Conservation (phyloP, 2,329 filamentous ascomycete genomes). For the Furcasterigmium sp. region DNA sequence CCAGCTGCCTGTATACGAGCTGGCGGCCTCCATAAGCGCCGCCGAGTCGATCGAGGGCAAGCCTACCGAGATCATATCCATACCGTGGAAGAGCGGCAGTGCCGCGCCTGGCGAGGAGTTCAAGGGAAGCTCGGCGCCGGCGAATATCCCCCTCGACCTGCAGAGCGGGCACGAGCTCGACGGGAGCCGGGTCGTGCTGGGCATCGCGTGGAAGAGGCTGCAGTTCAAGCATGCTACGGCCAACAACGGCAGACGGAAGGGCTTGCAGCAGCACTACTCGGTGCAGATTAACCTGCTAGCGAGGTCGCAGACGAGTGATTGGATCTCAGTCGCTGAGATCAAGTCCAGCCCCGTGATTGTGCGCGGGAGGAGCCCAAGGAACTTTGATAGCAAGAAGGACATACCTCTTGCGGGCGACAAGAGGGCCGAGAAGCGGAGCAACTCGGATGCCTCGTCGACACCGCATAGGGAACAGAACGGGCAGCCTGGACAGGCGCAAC, state of each 20-base stretch:
- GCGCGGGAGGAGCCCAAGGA: conserved; percentile 83
- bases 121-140: conserved; percentile 44
- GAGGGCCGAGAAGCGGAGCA: conserved; percentile 38
- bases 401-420: conserved; percentile 62
- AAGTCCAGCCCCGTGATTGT: conserved; percentile 94
- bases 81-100: conserved; percentile 85
- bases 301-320: conserved; percentile 63
- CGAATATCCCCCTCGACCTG: conserved; percentile 50
- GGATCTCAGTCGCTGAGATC: conserved; percentile 73
- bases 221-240: conserved; percentile 96
- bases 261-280: conserved; percentile 90
- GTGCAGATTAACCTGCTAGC: conserved; percentile 81
- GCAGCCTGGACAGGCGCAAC: conserved; percentile 2
- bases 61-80: conserved; percentile 87
- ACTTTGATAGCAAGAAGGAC: conserved; percentile 89
- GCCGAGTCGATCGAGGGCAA: conserved; percentile 92
- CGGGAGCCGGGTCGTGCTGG: conserved; percentile 71
- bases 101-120: conserved; percentile 42
- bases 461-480: conserved; percentile 17
- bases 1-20: conserved; percentile 68
- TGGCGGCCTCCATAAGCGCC: conserved; percentile 78
- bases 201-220: conserved; percentile 87
- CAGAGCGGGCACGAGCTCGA: conserved; percentile 64
- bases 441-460: conserved; percentile 19
- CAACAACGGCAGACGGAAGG: conserved; percentile 91